Conservation (phyloP, 768 basidiomycete genomes). For the Cyclocybe aegerita region DNA sequence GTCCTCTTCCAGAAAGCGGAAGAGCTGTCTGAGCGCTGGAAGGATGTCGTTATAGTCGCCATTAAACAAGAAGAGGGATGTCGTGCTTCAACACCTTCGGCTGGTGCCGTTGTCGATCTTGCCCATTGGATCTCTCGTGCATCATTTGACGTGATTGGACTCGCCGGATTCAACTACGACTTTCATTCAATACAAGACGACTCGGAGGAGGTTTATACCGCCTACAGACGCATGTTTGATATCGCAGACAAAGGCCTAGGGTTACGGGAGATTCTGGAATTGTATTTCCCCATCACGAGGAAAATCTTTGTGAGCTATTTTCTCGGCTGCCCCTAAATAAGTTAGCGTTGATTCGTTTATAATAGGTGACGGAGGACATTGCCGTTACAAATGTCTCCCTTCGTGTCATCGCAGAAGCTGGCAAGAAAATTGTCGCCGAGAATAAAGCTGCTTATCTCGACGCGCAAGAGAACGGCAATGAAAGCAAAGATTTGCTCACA, state of each 20-base stretch:
- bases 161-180: slow-evolving; percentile 53
- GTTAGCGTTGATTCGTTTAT: neutral
- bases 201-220: slow-evolving; percentile 45
- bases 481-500: slow-evolving; percentile 48
- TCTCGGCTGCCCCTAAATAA: neutral
- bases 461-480: slow-evolving; percentile 26
- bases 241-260: slow-evolving; percentile 46
- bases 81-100: slow-evolving; percentile 3
- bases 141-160: slow-evolving; percentile 63
- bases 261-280: slow-evolving; percentile 37
- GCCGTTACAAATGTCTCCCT: slow-evolving; percentile 36
- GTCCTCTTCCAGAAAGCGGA: slow-evolving; percentile 53
- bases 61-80: slow-evolving; percentile 5
- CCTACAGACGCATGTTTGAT: slow-evolving; percentile 50
- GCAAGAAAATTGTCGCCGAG: slow-evolving; percentile 40
- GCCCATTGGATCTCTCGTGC: slow-evolving; percentile 59
- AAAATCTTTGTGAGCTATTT: slow-evolving; percentile 40
- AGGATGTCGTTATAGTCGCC: slow-evolving; percentile 22
- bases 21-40: slow-evolving; percentile 47
- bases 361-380: slow-evolving; percentile 42
- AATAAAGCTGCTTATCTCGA: slow-evolving; percentile 38
- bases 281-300: slow-evolving; percentile 46
- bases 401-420: slow-evolving; percentile 37
- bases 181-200: slow-evolving; percentile 51
- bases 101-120: slow-evolving; percentile 40